Conservation (phyloP, 805 yeast genomes). For the Clavispora asparagi region DNA sequence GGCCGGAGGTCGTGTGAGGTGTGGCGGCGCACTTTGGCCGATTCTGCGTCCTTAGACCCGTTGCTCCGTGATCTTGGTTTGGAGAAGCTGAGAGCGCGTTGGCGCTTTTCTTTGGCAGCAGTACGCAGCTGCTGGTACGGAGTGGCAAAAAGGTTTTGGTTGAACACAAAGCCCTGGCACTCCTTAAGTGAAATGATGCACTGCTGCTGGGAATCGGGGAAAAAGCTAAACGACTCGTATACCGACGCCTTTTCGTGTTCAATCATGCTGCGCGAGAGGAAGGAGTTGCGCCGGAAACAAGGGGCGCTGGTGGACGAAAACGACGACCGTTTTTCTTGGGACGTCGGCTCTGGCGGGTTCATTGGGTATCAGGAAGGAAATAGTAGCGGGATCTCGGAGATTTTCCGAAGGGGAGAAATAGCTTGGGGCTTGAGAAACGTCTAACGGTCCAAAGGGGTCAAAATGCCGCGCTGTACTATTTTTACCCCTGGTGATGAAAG, state of each 20-base stretch:
- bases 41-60: constrained; percentile 1
- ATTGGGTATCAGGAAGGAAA: neutral
- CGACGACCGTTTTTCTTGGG: constrained; percentile 19
- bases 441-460: too few relatives aligned
- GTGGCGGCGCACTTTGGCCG: constrained; percentile 20
- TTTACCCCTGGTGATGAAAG: neutral
- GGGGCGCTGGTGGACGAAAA: constrained; percentile 43
- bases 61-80: neutral
- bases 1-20: constrained; percentile 26
- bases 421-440: too few relatives aligned
- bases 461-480: neutral
- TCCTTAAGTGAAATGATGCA: constrained; percentile 47
- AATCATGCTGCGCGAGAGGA: constrained; percentile 53
- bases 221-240: constrained; percentile 42
- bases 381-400: neutral
- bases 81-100: constrained; percentile 19
- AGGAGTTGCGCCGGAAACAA: constrained; percentile 51
- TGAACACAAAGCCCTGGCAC: constrained; percentile 72
- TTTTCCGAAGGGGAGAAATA: too few relatives aligned
- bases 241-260: constrained; percentile 50
- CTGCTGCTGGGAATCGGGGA: constrained; percentile 20
- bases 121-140: constrained; percentile 56
- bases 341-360: neutral
- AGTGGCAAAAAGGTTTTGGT: constrained; percentile 71
- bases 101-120: constrained; percentile 28